Conservation (phyloP, 768 basidiomycete species). For the Agrocybe praecox region DNA sequence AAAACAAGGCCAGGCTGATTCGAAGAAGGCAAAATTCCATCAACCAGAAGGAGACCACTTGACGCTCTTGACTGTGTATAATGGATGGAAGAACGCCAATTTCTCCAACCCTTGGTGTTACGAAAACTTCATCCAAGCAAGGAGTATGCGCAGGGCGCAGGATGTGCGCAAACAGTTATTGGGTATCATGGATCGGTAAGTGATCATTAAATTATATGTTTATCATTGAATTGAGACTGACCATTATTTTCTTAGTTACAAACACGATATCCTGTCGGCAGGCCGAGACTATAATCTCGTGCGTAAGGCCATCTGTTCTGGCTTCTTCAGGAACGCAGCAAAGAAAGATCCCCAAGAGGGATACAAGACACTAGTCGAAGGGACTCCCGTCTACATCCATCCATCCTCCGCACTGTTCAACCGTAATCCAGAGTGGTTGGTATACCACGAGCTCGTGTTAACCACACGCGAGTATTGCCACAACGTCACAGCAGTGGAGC, state of each 20-base stretch:
- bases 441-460: constrained; percentile 94
- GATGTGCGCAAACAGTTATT: constrained; percentile 97
- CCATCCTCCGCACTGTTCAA: constrained; percentile 97
- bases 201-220: constrained; percentile 7
- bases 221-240: not conserved
- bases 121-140: constrained; percentile 97
- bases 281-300: constrained; percentile 93
- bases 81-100: constrained; percentile 96
- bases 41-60: constrained; percentile 98
- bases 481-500: constrained; percentile 94
- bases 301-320: constrained; percentile 94
- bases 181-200: constrained; percentile 97
- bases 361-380: constrained; percentile 96
- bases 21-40: constrained; percentile 99
- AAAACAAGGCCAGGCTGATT: constrained; percentile 98
- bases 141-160: constrained; percentile 96
- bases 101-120: constrained; percentile 99
- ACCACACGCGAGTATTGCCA: constrained; percentile 96
- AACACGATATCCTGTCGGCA: constrained; percentile 93
- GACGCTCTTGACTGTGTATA: constrained; percentile 92
- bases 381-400: constrained; percentile 99
- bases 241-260: constrained; percentile 61
- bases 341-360: constrained; percentile 99
- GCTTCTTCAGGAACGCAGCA: constrained; percentile 97
- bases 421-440: constrained; percentile 92